Evolutionary conservation across 2,329 filamentous ascomycete genomes (phyloP), one percentile per base, ranked within the genome.

Genomic region (Aureobasidium sp.): DNA sequence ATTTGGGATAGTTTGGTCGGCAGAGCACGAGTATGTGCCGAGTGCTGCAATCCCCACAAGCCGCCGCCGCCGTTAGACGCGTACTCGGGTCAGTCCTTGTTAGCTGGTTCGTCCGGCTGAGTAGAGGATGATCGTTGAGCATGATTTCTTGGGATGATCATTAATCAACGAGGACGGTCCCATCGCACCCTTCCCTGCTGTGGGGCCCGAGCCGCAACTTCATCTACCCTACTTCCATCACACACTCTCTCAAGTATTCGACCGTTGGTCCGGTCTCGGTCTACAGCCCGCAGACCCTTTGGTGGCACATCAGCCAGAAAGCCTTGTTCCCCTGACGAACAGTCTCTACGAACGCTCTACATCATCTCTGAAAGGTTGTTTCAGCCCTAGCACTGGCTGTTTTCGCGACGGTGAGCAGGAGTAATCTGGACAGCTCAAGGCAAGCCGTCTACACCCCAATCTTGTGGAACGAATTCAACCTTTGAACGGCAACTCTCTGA

Each of bases 1-100:
- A 58, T 58, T 36, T 37, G 53, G 25, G 29, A 41, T 22, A 4
- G 14, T 27, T 44, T 45, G 31, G n/a, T 45, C 41, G 55, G 55
- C 55, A 47, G 55, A 36, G n/a, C 42, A 58, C 7, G 11, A 25
- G 41, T 27, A 57, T 36, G 27, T 56, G 39, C 53, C 53, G 53
- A 56, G 53, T 15, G 25, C 27, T 37, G 41, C 42, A 58, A 57
- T 57, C 53, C 52, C 53, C 53, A 41, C 53, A 57, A 42, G 53
- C 39, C 36, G 25, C 9, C 47, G 47, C 27, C 47, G 29, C 29
- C 41, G 41, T 44, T 49, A 49, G 45, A 34, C 45, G 45, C 25
- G 45, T 31, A 25, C 41, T 57, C n/a, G 53, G 41, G 20, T 47
- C 55, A 45, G 29, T 47, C 17, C 17, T 53, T 12, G n/a, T 36